Evolutionary conservation across 352 stramenopile species (phyloP).

Genomic region (Globisporangium middletonii): DNA sequence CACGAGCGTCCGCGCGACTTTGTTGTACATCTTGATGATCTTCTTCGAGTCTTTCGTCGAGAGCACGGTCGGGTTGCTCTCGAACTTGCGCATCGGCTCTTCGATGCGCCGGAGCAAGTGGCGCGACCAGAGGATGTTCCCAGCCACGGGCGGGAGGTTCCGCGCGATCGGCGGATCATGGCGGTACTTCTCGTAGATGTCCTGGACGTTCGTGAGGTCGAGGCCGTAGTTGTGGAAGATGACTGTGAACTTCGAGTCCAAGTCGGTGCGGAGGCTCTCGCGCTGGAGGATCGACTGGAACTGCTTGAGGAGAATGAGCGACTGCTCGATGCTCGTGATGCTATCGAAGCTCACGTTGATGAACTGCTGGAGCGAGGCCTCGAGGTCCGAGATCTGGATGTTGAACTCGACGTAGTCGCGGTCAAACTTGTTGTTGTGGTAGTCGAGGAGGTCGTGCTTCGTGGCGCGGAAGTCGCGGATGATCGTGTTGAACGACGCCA

Average conservation of each 20-base stretch:
- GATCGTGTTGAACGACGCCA: constrained; percentile 78
- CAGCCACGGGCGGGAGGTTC: constrained; percentile 78
- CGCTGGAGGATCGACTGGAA: constrained; percentile 87
- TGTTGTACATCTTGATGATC: constrained; percentile 91
- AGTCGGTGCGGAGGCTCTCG: constrained; percentile 69
- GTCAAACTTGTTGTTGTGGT: constrained; percentile 90
- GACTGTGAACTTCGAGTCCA: constrained; percentile 88
- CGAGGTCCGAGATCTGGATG: constrained; percentile 86
- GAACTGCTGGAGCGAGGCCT: constrained; percentile 85
- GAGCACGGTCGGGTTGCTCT: constrained; percentile 77
- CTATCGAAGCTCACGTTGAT: constrained; percentile 89
- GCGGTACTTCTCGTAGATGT: constrained; percentile 84
- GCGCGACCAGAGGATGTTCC: constrained; percentile 84
- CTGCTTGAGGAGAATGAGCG: constrained; percentile 76
- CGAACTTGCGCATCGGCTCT: constrained; percentile 85
- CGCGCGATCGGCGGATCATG: constrained; percentile 76
- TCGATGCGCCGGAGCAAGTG: constrained; percentile 84
- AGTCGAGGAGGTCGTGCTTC: constrained; percentile 86
- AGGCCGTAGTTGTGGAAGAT: constrained; percentile 92
- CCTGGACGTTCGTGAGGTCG: constrained; percentile 77
- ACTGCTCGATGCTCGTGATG: constrained; percentile 88
- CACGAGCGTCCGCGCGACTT: constrained; percentile 83
- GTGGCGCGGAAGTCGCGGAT: constrained; percentile 71
- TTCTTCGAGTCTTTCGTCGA: constrained; percentile 86
- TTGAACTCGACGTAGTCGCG: constrained; percentile 94